phyloP scores from a whole-genome alignment of 768 basidiomycete species.

The Chalciporus piperatus region DNA sequence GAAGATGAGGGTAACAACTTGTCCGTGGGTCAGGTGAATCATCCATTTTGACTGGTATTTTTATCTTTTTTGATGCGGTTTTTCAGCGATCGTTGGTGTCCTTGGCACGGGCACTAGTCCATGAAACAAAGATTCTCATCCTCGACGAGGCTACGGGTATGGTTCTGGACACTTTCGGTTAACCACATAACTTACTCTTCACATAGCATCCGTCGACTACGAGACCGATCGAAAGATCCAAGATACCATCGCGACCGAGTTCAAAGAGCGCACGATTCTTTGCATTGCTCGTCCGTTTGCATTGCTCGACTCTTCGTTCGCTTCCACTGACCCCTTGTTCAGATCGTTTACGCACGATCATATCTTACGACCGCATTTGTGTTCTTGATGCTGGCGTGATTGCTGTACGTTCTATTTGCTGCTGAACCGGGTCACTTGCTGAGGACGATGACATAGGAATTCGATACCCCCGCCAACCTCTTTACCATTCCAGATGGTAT shows the following conservation, averaged over 20 bases:
- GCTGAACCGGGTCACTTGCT: not conserved
- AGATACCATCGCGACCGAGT: conserved; percentile 82
- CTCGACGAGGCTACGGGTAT: conserved; percentile 86
- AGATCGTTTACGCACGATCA: conserved; percentile 86
- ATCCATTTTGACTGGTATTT: not conserved
- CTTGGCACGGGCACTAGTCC: conserved; percentile 85
- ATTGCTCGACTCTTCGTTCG: not conserved
- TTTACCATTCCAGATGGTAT: conserved; percentile 59
- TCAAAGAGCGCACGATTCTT: conserved; percentile 78
- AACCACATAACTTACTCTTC: not conserved
- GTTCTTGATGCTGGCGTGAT: conserved; percentile 82
- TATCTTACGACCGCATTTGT: conserved; percentile 84
- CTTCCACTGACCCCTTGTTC: conserved; percentile 6
- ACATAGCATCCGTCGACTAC: conserved; percentile 76
- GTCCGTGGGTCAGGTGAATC: conserved; percentile 55
- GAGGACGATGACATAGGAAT: conserved; percentile 49
- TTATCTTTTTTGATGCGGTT: conserved; percentile 32
- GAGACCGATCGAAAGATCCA: conserved; percentile 92
- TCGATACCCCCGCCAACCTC: conserved; percentile 72
- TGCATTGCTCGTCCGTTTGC: conserved; percentile 76
- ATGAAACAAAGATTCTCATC: conserved; percentile 79
- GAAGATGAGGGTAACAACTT: conserved; percentile 87
- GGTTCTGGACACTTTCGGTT: not conserved
- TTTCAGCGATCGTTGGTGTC: conserved; percentile 76
- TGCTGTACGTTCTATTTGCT: conserved; percentile 43